Evolutionary conservation across 2,329 filamentous ascomycete genomes (phyloP), one percentile per base, ranked within the genome.

Genomic region (Trichoderma atrobrunneum): DNA sequence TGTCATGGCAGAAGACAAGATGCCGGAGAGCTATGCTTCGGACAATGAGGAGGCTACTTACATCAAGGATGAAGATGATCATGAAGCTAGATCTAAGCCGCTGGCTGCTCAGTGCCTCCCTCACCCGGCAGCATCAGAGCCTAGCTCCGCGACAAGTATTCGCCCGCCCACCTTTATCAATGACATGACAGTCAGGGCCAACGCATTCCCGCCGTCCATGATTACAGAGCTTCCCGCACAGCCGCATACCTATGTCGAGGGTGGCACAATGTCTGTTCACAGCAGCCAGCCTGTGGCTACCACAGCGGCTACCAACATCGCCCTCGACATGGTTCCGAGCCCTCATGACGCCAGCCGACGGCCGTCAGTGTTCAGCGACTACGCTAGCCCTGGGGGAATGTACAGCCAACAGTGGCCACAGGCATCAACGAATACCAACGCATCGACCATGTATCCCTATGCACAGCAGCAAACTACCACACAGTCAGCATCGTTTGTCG

Each of bases 1-100:
- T 65, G 85, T 89, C 59, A 86, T 85, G 81, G 82, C 84, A 3
- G 86, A 87, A 69, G 86, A 88, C 73, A 86, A 87, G 74, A 78
- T 85, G 62, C 83, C 82, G 4, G 85, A 87, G 61, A 83, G 81
- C 32, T 86, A 84, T 64, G 76, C 80, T 16, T 86, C 84, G 1
- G 86, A 88, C 24, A 84, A 83, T 26, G 87, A 88, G 21, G 81
- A 82, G 11, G 80, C 77, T 11, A 77, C 81, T 2, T 78, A 80
- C 63, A 82, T 84, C 66, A 84, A 85, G 30, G 84, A 85, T 18
- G 83, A 85, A 12, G 84, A 85, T 3, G 81, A 82, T 1, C 80
- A 82, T 26, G 80, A 82, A 3, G 75, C 82, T 34, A 80, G 84
- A 5, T 76, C 80, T 3, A 83, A 81, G 72, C 74, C 81, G 3